Percentiles rank a stretch among this genome's conserved stretches.
phyloP scores from a whole-genome alignment of 805 yeast species.

The Suhomyces vadensis region DNA sequence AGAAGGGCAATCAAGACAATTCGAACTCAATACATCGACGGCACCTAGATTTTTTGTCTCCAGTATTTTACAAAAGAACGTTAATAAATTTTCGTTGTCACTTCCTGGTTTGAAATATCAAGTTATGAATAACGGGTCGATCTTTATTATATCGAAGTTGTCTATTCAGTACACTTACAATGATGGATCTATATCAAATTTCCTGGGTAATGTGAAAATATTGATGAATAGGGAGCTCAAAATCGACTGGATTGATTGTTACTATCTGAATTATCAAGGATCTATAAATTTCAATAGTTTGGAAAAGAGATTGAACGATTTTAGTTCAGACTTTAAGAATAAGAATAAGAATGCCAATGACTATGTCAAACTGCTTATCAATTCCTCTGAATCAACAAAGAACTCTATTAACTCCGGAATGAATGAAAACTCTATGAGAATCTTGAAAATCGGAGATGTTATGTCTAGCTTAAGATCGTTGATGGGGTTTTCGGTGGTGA shows the following conservation, averaged over 20 bases:
- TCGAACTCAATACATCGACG: slow-evolving; percentile 62
- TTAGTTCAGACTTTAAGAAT: slow-evolving; percentile 12
- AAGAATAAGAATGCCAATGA: slow-evolving; percentile 16
- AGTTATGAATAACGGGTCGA: slow-evolving; percentile 42
- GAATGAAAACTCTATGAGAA: slow-evolving; percentile 63
- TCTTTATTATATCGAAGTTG: slow-evolving; percentile 33
- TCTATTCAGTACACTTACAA: slow-evolving; percentile 43
- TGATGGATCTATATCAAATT: slow-evolving; percentile 71
- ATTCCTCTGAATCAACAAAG: slow-evolving; percentile 44
- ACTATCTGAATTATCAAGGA: slow-evolving; percentile 30
- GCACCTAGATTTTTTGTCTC: slow-evolving; percentile 64
- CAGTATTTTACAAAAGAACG: slow-evolving; percentile 47
- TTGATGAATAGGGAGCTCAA: slow-evolving; percentile 61
- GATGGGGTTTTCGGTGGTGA: slow-evolving; percentile 55
- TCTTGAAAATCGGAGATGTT: slow-evolving; percentile 74
- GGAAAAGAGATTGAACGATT: slow-evolving; percentile 27
- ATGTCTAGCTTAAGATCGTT: slow-evolving; percentile 71
- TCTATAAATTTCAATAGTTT: slow-evolving; percentile 25
- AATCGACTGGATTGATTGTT: slow-evolving; percentile 73
- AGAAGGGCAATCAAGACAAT: slow-evolving; percentile 35
- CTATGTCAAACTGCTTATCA: slow-evolving; percentile 21
- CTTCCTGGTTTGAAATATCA: slow-evolving; percentile 42
- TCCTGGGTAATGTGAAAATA: slow-evolving; percentile 61
- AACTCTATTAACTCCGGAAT: slow-evolving; percentile 60
- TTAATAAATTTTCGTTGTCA: slow-evolving; percentile 26